phyloP scores from a whole-genome alignment of 257 asterid species.

The Fraxinus pennsylvanica region DNA sequence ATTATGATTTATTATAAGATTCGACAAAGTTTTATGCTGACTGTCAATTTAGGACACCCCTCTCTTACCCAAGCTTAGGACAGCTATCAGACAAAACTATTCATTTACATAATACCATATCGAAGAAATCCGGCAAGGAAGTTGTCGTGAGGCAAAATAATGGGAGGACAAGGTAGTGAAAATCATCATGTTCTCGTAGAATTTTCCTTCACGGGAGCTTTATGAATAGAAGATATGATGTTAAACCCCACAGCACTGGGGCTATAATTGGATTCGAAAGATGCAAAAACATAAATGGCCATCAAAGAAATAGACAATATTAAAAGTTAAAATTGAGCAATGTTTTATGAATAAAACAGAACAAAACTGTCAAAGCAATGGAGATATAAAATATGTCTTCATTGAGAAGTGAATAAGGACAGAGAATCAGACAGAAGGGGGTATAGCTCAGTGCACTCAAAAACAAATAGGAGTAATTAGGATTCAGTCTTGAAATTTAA shows the following conservation, averaged over 20 bases:
- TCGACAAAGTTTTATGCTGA: neutral
- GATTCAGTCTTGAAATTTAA: conserved; percentile 28
- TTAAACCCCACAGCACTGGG: conserved; percentile 23
- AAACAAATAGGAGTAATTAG: conserved; percentile 41
- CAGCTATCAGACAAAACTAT: neutral
- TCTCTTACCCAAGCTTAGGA: neutral
- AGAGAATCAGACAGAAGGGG: conserved; percentile 40
- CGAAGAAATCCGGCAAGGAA: conserved; percentile 18
- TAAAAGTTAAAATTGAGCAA: conserved; percentile 26
- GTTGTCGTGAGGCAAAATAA: conserved; percentile 17
- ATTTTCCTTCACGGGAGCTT: conserved; percentile 20
- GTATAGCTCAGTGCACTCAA: conserved; percentile 29
- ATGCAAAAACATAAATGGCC: conserved; percentile 21
- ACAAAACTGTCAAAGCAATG: conserved; percentile 15
- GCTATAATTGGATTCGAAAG: conserved; percentile 9
- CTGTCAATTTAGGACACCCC: neutral
- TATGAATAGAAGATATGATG: conserved; percentile 15
- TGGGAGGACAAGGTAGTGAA: conserved; percentile 19
- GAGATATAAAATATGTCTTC: conserved; percentile 3
- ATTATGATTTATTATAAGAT: neutral
- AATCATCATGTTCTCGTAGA: conserved; percentile 10
- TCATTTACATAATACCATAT: neutral
- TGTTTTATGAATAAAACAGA: conserved; percentile 23
- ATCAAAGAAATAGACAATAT: conserved; percentile 17
- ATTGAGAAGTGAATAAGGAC: conserved; percentile 37